Evolutionary conservation across 768 basidiomycete genomes (phyloP), one percentile per base, ranked within the genome.

Genomic region (Cyathus striatus): DNA sequence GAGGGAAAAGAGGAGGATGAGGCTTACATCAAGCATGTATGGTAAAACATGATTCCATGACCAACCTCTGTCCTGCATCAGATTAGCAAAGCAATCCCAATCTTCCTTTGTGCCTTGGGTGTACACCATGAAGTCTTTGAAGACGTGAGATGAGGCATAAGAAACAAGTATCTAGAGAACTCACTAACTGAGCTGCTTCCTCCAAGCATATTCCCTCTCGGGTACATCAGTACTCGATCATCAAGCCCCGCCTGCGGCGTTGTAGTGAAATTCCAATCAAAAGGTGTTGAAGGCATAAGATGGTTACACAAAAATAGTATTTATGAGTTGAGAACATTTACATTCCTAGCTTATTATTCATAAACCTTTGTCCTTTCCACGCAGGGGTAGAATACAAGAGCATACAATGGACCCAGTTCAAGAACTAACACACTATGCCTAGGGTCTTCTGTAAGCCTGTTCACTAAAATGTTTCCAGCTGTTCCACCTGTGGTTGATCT

Each of bases 221-320:
- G 47, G 42, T 57, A 58, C 5, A 47, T n/a, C 10, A 60, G 43
- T 3, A 42, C 18, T 1, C 56, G 49, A 21, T 48, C 46, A 39
- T 50, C 48, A 3, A 61, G 39, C 3, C 44, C 51, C 9, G 42
- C 13, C 40, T 62, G 61, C 16, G 58, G 53, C 2, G 45, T 50
- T 2, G 56, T 57, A 4, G 59, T 59, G 45, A 42, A 59, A 32
- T 61, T 61, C 59, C 59, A 61, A 37, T 59, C 54, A 41, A 47
- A 52, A 10, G 27, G 41, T 6, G 54, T 50, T 13, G 32, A 32
- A 1, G 44, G 43, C 6, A 38, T 26, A 2, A 49, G 37, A 4
- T 30, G 23, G 20, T 44, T 16, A 23, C 39, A 50, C 35, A 49
- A 44, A 10, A 51, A 41, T 1, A 50, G 53, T 24, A 54, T 35